Conservation (phyloP, 2,329 filamentous ascomycete genomes). For the Clonostachys rhizophaga region DNA sequence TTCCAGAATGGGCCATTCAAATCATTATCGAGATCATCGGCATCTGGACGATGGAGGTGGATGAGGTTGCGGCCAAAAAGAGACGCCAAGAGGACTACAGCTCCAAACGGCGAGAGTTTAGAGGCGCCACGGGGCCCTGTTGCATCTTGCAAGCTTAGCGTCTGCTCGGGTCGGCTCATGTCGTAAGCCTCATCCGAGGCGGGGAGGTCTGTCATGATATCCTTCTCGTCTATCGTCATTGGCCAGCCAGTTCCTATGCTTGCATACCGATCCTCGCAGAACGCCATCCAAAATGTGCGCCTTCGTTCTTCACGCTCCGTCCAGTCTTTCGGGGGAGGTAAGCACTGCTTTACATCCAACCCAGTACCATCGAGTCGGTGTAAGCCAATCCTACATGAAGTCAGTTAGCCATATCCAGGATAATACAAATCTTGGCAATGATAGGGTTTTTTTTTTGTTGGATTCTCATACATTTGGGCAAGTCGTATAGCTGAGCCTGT, state of each 20-base stretch:
- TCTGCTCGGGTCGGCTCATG: constrained; percentile 69
- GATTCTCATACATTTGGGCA: constrained; percentile 63
- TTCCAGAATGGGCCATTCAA: constrained; percentile 95
- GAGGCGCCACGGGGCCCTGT: constrained; percentile 68
- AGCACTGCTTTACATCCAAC: constrained; percentile 87
- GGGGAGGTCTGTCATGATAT: constrained; percentile 84
- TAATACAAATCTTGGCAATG: constrained; percentile 8
- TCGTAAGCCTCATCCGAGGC: constrained; percentile 81
- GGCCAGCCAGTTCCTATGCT: constrained; percentile 98
- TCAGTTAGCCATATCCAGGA: constrained; percentile 38
- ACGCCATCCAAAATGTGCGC: constrained; percentile 92
- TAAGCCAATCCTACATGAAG: constrained; percentile 70
- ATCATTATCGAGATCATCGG: constrained; percentile 78
- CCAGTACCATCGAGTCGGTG: constrained; percentile 80
- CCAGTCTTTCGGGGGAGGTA: constrained; percentile 86
- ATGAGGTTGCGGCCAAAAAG: constrained; percentile 88
- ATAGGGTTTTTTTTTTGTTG: too few species aligned
- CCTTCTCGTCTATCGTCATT: constrained; percentile 86
- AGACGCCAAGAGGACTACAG: constrained; percentile 79
- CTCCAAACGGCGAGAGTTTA: constrained; percentile 72
- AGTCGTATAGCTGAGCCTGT: constrained; percentile 77
- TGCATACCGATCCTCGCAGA: constrained; percentile 85
- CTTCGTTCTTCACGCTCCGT: constrained; percentile 88
- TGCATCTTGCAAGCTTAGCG: constrained; percentile 64
- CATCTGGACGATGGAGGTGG: constrained; percentile 83